Conservation (phyloP, 371 early-diverging fungal species). For the Fennellomyces sp. region DNA sequence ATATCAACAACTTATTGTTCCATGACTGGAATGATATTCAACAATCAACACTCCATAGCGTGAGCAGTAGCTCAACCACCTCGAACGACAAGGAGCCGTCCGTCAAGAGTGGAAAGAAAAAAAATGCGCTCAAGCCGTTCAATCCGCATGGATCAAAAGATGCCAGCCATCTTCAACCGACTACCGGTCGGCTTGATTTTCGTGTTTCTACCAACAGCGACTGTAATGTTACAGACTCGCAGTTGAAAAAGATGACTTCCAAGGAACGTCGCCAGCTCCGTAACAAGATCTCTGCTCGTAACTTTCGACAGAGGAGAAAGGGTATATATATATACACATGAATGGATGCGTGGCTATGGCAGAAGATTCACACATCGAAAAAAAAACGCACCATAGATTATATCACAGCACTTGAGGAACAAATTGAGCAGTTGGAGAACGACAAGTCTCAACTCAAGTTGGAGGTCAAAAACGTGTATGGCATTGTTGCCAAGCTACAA, state of each 20-base stretch:
- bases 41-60: neutral
- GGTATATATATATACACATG: slow-evolving; percentile 44
- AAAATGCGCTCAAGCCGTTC: neutral
- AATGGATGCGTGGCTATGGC: neutral
- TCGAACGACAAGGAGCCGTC: neutral
- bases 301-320: slow-evolving; percentile 87
- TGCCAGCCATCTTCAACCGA: neutral
- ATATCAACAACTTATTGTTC: neutral
- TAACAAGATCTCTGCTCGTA: slow-evolving; percentile 89
- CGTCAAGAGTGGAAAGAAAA: neutral
- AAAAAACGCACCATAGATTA: slow-evolving; percentile 62
- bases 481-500: slow-evolving; percentile 24
- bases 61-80: neutral
- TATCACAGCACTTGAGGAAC: slow-evolving; percentile 72
- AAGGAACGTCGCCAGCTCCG: slow-evolving; percentile 86
- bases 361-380: no score
- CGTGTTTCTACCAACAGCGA: slow-evolving; percentile 6
- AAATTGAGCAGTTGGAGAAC: slow-evolving; percentile 38
- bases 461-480: slow-evolving; percentile 41
- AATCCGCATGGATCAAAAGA: neutral
- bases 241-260: slow-evolving; percentile 65
- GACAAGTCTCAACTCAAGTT: slow-evolving; percentile 60
- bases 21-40: slow-evolving; percentile 1
- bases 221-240: slow-evolving; percentile 22
- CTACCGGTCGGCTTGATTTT: slow-evolving; percentile 16